Conservation (phyloP, 345 rosid genomes). For the Populus pruinosa region DNA sequence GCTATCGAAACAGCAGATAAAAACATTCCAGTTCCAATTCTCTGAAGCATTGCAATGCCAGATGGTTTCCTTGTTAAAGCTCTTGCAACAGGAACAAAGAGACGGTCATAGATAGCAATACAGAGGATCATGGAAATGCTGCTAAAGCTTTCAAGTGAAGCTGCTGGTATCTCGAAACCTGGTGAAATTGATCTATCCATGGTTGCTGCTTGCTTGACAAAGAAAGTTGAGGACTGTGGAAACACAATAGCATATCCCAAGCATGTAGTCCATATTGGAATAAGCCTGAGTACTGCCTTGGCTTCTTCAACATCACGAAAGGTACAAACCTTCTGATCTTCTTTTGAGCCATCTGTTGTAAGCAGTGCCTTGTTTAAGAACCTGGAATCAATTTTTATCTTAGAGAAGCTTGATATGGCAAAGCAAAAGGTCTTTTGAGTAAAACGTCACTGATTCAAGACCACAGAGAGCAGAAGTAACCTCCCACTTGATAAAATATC, state of each 20-base stretch:
- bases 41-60: constrained; percentile 27
- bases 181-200: constrained; percentile 22
- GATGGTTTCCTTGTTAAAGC: constrained; percentile 15
- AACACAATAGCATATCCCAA: constrained; percentile 13
- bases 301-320: constrained; percentile 21
- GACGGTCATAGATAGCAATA: constrained; percentile 20
- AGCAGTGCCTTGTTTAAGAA: constrained; percentile 25
- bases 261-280: constrained; percentile 26
- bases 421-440: not conserved
- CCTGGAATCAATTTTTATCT: not conserved
- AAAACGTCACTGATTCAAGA: not conserved
- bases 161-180: constrained; percentile 16
- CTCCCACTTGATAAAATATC: not conserved
- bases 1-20: constrained; percentile 18
- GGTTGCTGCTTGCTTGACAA: constrained; percentile 21
- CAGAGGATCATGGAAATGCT: constrained; percentile 10
- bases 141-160: constrained; percentile 18
- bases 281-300: constrained; percentile 22
- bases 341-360: constrained; percentile 2
- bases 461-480: not conserved
- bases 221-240: constrained; percentile 25
- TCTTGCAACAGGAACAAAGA: constrained; percentile 22
- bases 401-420: not conserved
- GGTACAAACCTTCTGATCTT: constrained; percentile 8
- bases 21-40: constrained; percentile 23